Evolutionary conservation across 2,329 filamentous ascomycete species (phyloP), one percentile per base, ranked within the genome.

Genomic region (Aspergillus sp.): DNA sequence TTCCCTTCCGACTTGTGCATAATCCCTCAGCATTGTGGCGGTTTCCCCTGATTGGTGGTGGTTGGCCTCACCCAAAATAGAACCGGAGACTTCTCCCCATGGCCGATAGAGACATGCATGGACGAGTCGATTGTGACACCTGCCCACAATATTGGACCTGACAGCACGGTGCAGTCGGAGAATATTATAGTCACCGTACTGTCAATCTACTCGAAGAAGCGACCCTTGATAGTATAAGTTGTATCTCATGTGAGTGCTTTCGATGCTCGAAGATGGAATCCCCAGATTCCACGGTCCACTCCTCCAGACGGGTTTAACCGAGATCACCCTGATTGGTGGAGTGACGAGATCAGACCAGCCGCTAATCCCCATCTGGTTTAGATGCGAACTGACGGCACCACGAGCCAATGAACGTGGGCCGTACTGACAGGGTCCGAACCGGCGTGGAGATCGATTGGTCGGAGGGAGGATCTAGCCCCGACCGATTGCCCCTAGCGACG

Each of bases 401-500:
- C 16, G 5, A 38, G 34, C 34, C 34, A 38, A 38, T 38, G 2
- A 5, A n/a, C 13, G 34, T n/a, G 34, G 14, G 34, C 14, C 16
- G 7, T n/a, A 11, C 3, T 10, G 34, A 5, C 42, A 45, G 42
- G 20, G 20, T 23, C 23, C 9, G 4, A 5, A 10, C 14, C 42
- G 42, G 19, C 5, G 16, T 14, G 42, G 42, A 7, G n/a, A 45
- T 50, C 55, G 13, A 55, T 57, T 59, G 55, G 57, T 38, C 49
- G 49, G 45, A 49, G 47, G 31, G 20, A 45, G 49, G 45, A 47
- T 50, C 49, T 58, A 43, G 47, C 48, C 43, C 47, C 52, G 48
- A 51, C n/a, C 50, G 55, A 59, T 59, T 59, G 57, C 57, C 57
- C 57, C 57, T 58, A 59, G 57, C 57, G 57, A 59, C 57, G 52